Evolutionary conservation across 495 filamentous ascomycete species (phyloP).

Genomic region (Hyaloscypha hepaticicola): DNA sequence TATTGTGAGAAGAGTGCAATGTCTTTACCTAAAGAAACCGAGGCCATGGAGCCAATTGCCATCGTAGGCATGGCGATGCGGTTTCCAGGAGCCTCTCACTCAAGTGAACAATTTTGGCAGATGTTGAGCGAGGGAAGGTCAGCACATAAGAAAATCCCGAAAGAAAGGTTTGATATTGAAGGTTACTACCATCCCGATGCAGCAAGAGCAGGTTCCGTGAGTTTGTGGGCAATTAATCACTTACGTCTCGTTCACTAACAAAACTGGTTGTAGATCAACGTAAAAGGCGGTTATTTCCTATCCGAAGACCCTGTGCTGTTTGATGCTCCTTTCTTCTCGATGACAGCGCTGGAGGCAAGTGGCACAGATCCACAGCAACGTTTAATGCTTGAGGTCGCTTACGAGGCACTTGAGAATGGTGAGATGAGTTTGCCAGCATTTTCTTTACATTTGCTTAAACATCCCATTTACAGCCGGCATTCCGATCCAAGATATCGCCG

Average conservation of each 20-base stretch:
- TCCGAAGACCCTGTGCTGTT: constrained; percentile 52
- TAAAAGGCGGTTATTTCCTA: constrained; percentile 44
- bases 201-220: constrained; percentile 12
- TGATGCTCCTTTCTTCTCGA: constrained; percentile 60
- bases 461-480: constrained; percentile 40
- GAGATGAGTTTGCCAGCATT: not conserved
- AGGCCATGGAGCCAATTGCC: constrained; percentile 48
- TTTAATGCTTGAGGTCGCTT: constrained; percentile 53
- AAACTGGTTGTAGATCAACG: constrained; percentile 18
- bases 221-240: not conserved
- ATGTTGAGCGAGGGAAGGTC: constrained; percentile 36
- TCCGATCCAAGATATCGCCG: constrained; percentile 32
- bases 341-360: constrained; percentile 53
- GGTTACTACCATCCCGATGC: constrained; percentile 46
- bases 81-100: constrained; percentile 54
- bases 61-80: constrained; percentile 60
- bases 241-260: not conserved
- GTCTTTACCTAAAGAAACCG: constrained; percentile 7
- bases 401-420: constrained; percentile 52
- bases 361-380: constrained; percentile 58
- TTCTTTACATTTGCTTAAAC: not conserved
- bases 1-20: not conserved
- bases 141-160: constrained; percentile 40
- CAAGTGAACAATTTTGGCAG: constrained; percentile 54
- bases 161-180: constrained; percentile 47